A percentile compares a stretch with the other conserved stretches of the same genome.
Evolutionary conservation across 1,284 basidiomycete genomes (phyloP).

Genomic region (Irpex sp.): DNA sequence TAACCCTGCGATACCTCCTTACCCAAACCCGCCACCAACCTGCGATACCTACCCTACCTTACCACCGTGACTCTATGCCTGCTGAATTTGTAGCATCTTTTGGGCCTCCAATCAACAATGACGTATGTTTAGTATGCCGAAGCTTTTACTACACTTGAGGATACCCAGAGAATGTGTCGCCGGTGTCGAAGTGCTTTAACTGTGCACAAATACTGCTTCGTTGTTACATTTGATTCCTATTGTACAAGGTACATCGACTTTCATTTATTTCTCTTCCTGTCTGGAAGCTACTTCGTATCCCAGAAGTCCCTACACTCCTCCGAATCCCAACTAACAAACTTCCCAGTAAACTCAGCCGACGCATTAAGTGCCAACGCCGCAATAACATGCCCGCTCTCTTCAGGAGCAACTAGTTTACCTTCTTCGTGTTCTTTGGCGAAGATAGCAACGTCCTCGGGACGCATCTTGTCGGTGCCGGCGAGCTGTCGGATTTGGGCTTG

Average conservation of each 20-base stretch:
- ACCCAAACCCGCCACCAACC: not conserved
- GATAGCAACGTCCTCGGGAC: conserved; percentile 37
- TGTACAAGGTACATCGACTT: not conserved
- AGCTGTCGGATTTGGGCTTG: conserved; percentile 53
- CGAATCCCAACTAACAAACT: conserved; percentile 73
- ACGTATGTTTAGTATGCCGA: not conserved
- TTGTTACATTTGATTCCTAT: too few relatives aligned
- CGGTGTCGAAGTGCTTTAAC: too few relatives aligned
- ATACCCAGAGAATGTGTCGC: too few relatives aligned
- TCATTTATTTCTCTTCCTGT: not conserved
- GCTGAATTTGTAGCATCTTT: not conserved
- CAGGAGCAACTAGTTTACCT: conserved; percentile 67
- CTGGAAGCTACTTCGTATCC: conserved; percentile 9
- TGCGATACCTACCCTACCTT: not conserved
- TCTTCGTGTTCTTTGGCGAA: conserved; percentile 63
- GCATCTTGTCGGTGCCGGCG: conserved; percentile 29
- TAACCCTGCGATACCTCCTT: not conserved
- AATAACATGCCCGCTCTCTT: conserved; percentile 73
- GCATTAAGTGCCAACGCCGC: conserved; percentile 62
- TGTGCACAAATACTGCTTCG: too few relatives aligned
- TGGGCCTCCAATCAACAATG: not conserved
- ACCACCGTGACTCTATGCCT: not conserved
- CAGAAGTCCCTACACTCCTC: conserved; percentile 56
- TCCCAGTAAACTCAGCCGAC: conserved; percentile 58
- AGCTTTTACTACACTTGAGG: too few relatives aligned